Base-by-base conservation (phyloP, 106 monocot species). In the Dendrobium nobile region DNA sequence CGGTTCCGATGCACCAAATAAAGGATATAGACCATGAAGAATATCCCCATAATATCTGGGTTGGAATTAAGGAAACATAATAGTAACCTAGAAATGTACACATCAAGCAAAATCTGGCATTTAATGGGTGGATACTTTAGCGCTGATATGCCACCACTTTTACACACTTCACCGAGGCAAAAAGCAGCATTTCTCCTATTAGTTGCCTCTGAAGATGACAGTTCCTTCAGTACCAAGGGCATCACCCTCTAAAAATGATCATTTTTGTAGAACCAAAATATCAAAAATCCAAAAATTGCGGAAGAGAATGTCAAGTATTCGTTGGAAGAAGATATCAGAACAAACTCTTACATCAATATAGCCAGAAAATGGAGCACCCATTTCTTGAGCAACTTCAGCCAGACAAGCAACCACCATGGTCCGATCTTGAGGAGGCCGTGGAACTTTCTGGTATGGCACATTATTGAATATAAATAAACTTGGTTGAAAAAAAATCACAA, bases 131-230 rank as follows among this genome's bases (percentile, higher is more conserved):
- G 90, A 92, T 98, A 98, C 98, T 91, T 99, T 40, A 99, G 79
- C 68, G 87, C 77, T 48, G 75, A 80, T 77, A 83, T 47, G 41
- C 93, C 92, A 9, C 99, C 99, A 86, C 93, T 95, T 83, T 91
- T 95, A 84, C 99, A 99, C 4, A 99, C 44, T 77, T 99, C 99
- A 17, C 99, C 99, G 74, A 84, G 91, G 85, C 99, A 99, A 77
- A 99, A 99, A 56, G 99, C 99, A 74, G 95, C 99, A 86, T 99
- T 99, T 85, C 99, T 92, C 84, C 95, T 88, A 68, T 99, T 99
- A 45, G 92, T 99, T 67, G 95, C 54, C 0, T 99, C 90, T 22
- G 93, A 82, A 61, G 99, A 99, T 76, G 88, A 82, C 55, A 99
- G 89, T 81, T 99, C 99, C 87, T 95, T 99, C 81, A 99, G 67